Evolutionary conservation across 768 basidiomycete species (phyloP).

Genomic region (Lactifluus rugatus): DNA sequence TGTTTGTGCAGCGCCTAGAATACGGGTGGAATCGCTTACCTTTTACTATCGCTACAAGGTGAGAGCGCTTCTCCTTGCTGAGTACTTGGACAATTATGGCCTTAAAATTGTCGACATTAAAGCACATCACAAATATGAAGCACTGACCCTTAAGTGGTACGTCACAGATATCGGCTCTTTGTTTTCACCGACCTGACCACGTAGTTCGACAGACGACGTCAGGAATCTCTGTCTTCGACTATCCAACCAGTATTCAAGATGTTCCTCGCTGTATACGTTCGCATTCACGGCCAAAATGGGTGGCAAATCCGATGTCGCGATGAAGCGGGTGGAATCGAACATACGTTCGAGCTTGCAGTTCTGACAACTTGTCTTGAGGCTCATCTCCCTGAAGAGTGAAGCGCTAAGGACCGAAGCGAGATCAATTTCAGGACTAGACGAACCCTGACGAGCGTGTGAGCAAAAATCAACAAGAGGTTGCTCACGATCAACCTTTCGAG

Average conservation of each 20-base stretch:
- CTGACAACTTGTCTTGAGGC: slow-evolving; percentile 81
- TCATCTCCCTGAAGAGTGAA: slow-evolving; percentile 72
- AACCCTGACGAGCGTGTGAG: slow-evolving; percentile 25
- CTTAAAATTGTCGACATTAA: slow-evolving; percentile 30
- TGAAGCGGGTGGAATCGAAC: slow-evolving; percentile 61
- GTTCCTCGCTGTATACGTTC: slow-evolving; percentile 67
- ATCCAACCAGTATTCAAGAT: slow-evolving; percentile 68
- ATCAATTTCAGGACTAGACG: slow-evolving; percentile 33
- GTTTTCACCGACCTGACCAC: slow-evolving; percentile 48
- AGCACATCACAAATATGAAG: neutral
- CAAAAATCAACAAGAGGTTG: neutral
- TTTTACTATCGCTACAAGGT: slow-evolving; percentile 83
- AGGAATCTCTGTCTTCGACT: slow-evolving; percentile 49
- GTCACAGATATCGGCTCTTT: slow-evolving; percentile 46
- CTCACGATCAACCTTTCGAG: slow-evolving; percentile 52
- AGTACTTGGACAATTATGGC: slow-evolving; percentile 75
- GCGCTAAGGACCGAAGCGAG: slow-evolving; percentile 62
- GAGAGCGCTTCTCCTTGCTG: slow-evolving; percentile 60
- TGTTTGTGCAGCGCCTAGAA: neutral
- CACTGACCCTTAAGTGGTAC: slow-evolving; percentile 67
- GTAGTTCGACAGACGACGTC: slow-evolving; percentile 42
- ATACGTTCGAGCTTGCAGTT: slow-evolving; percentile 69
- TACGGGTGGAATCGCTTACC: slow-evolving; percentile 34
- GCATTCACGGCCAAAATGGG: slow-evolving; percentile 84
- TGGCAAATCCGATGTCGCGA: slow-evolving; percentile 58